Evolutionary conservation across 139 green algal species (phyloP), one percentile per base, ranked within the genome.

Genomic region (Chlamydomonas urium): DNA sequence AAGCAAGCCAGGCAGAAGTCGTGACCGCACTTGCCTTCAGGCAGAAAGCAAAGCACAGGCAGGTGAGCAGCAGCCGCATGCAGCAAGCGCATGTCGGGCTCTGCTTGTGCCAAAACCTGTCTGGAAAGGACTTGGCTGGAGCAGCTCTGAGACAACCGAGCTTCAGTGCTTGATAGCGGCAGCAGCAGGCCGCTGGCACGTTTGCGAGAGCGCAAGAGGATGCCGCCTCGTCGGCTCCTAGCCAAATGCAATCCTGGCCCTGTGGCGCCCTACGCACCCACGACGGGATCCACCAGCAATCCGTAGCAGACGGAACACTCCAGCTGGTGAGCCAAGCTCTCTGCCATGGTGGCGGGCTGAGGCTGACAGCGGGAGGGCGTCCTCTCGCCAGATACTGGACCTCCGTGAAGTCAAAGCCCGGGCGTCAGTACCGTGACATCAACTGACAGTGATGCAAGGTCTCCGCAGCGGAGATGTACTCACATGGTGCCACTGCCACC

Each of bases 1-100:
- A 73, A 17, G 66, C 66, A 73, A 2, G 6, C 4, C 32, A 48
- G 35, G 58, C 72, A 78, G 38, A 73, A 78, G 36, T 78, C 72
- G 26, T 78, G 72, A 14, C 72, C 72, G 37, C 72, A 78, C 17
- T 2, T 3, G 14, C 59, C 71, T 76, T 38, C 33, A 34, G 8
- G 3, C 45, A 17, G 5, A 59, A 3, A 50, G 34, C 3, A 65
- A 26, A 65, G 2, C 3, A 14, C 2, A 65, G 56, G 56, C 35
- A 2, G 29, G 8, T 3, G 47, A 32, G 6, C 2, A 3, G 21
- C 2, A 47, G 3, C 17, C 34, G 28, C 10, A 56, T 56, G 17
- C 45, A 56, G 17, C 45, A 56, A 56, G 21, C 45, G 21, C 21
- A 17, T 26, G 17, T 56, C 17, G 17, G 17, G 21, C 45, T 56